Evolutionary conservation across 176 grass and related monocot species (phyloP), one percentile per base, ranked within the genome.

Genomic region (Cenchrus americanus): DNA sequence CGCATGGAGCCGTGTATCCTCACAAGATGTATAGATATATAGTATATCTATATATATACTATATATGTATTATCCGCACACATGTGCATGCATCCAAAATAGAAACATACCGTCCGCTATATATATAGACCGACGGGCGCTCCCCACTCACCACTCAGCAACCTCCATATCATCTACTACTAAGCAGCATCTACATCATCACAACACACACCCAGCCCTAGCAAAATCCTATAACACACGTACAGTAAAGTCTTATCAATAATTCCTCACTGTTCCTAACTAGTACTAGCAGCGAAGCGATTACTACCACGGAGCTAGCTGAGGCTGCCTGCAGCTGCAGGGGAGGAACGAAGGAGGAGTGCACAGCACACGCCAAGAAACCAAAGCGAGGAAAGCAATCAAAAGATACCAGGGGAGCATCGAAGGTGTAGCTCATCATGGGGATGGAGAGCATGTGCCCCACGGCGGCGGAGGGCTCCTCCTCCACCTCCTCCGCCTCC

Each of bases 381-480:
- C 58, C 66, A 62, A 49, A 58, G 55, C 55, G 54, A 58, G 7
- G 52, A 57, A 49, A 57, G 61, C 59, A 51, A 14, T 12, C 57
- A 21, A 60, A 30, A 66, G 8, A 49, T 30, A 48, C 19, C 34
- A 27, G 15, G 15, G 8, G 47, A 72, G 70, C 69, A 54, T 22
- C 73, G 18, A 48, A 60, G 52, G 40, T 69, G 21, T 37, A 19
- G 51, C 75, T 71, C 61, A 47, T 30, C 41, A 90, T 91, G 85
- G 89, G 85, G 46, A 12, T 84, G 21, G 85, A 90, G 26, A 83
- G 55, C 75, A 53, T 76, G 53, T 80, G 59, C 81, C 85, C 72
- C 37, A 40, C 72, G 72, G 65, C 72, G 72, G 64, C 18, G 46
- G 65, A 81, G 47, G 2, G 10, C n/a, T 68, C 26, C 48, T 65